A percentile compares a stretch with the other conserved stretches of the same genome.
phyloP scores from a whole-genome alignment of 495 filamentous ascomycete genomes.

The Tuber melanosporum region DNA sequence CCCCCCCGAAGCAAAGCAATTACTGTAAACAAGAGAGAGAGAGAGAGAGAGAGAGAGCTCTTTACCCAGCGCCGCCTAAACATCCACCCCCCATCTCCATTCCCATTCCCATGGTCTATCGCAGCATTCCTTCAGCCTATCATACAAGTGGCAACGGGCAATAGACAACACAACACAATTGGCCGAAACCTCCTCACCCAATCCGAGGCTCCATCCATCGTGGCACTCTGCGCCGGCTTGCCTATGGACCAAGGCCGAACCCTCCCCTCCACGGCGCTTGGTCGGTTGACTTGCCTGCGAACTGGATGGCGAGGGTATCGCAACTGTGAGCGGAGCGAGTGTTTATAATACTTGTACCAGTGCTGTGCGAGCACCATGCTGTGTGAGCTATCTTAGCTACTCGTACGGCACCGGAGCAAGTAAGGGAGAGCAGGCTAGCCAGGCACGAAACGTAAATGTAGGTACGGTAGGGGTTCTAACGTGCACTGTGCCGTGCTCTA shows the following conservation, averaged over 20 bases:
- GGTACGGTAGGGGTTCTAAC: no score
- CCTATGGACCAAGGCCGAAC: neutral
- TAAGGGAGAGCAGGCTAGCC: no score
- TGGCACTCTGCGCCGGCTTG: neutral
- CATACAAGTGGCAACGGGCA: neutral
- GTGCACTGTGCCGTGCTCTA: no score
- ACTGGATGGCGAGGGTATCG: neutral
- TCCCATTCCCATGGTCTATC: conserved; percentile 1
- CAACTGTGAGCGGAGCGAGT: neutral
- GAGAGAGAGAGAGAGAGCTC: neutral
- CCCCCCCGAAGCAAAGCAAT: neutral
- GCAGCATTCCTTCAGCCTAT: neutral
- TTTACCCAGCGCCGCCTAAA: neutral
- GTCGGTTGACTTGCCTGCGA: neutral
- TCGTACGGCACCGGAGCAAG: neutral
- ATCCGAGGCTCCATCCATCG: neutral
- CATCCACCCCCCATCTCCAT: neutral
- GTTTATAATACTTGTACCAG: neutral
- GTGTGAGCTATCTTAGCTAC: no score
- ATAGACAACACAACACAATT: neutral
- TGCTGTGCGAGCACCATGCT: neutral
- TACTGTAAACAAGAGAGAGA: neutral
- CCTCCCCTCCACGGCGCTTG: neutral
- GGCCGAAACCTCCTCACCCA: neutral
- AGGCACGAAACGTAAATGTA: no score